Percentiles rank a stretch among this genome's conserved stretches.
These are phyloP conservation scores for Thecaphora frezii DNA, from an alignment of 1,284 basidiomycete genomes.

Conservation along the genomic window DNA sequence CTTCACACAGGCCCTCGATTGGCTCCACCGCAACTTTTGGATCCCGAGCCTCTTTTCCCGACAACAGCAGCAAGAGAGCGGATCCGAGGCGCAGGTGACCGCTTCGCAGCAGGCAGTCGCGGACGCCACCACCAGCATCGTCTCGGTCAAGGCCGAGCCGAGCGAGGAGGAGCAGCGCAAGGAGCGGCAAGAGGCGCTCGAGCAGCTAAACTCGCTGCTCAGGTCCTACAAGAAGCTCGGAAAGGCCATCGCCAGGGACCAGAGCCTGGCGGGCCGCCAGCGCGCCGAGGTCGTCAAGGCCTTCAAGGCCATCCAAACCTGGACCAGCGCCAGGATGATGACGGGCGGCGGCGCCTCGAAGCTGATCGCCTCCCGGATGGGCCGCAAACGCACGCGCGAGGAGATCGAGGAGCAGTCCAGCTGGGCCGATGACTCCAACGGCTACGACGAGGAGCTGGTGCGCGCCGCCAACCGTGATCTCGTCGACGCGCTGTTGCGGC, in stretches of 20 bases:
- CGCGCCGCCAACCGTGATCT: background rate
- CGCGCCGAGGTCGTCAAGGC: conserved; percentile 21
- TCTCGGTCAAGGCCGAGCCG: background rate
- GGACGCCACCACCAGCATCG: conserved; percentile 6
- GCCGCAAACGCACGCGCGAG: background rate
- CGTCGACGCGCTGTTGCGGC: conserved; percentile 19
- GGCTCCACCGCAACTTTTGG: conserved; percentile 50
- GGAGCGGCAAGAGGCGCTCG: conserved; percentile 16
- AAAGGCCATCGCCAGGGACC: conserved; percentile 38
- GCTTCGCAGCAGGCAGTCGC: conserved; percentile 9
- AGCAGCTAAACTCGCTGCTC: conserved; percentile 19
- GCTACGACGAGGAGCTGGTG: background rate
- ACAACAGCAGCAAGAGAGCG: background rate
- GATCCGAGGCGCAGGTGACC: background rate
- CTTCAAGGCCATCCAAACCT: conserved; percentile 24
- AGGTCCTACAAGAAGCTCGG: conserved; percentile 38
- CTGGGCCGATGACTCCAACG: background rate
- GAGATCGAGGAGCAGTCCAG: conserved; percentile 1
- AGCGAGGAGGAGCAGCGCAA: conserved; percentile 7
- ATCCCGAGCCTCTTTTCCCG: conserved; percentile 24
- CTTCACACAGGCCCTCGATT: conserved; percentile 25
- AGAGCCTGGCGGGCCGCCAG: conserved; percentile 24
- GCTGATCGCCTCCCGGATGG: background rate
- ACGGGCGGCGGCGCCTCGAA: background rate
- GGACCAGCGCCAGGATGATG: conserved; percentile 10